Percentiles rank a stretch among this genome's conserved stretches.
Evolutionary conservation across 2,329 filamentous ascomycete species (phyloP).

Genomic region (Aureobasidium sp.): DNA sequence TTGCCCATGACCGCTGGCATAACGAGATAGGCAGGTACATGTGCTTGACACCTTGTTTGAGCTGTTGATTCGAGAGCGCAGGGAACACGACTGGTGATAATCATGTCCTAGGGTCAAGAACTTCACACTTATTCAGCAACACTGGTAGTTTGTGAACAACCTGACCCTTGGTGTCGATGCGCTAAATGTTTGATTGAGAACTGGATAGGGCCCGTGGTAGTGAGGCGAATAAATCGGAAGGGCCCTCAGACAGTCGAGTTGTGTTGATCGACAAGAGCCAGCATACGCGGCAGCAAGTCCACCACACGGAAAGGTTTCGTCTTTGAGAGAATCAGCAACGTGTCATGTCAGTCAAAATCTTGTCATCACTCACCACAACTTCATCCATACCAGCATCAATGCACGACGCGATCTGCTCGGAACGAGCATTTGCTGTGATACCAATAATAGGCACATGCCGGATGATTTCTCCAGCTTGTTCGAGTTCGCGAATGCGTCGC

Average conservation of each 20-base stretch:
- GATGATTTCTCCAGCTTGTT: constrained; percentile 52
- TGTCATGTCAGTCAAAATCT: neutral
- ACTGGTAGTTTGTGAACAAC: too few species aligned
- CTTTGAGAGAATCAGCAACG: constrained; percentile 18
- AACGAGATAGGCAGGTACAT: too few species aligned
- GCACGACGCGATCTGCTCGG: constrained; percentile 58
- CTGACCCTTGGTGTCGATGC: too few species aligned
- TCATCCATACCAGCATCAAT: constrained; percentile 28
- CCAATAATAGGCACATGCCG: constrained; percentile 69
- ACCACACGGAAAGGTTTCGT: constrained; percentile 31
- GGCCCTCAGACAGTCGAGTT: neutral
- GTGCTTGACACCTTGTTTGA: too few species aligned
- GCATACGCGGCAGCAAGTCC: constrained; percentile 29
- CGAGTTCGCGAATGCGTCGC: constrained; percentile 59
- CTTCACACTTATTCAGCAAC: too few species aligned
- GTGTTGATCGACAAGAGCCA: neutral
- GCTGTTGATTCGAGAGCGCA: too few species aligned
- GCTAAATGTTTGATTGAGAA: neutral
- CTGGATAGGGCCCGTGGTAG: too few species aligned
- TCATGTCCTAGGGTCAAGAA: too few species aligned
- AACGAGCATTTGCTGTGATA: constrained; percentile 71
- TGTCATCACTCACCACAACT: constrained; percentile 25
- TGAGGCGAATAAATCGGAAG: too few species aligned
- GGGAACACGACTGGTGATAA: too few species aligned
- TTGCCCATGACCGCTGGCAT: too few species aligned